Conservation (phyloP, 1,139 yeast species). For the Sugiyamaella japonica region DNA sequence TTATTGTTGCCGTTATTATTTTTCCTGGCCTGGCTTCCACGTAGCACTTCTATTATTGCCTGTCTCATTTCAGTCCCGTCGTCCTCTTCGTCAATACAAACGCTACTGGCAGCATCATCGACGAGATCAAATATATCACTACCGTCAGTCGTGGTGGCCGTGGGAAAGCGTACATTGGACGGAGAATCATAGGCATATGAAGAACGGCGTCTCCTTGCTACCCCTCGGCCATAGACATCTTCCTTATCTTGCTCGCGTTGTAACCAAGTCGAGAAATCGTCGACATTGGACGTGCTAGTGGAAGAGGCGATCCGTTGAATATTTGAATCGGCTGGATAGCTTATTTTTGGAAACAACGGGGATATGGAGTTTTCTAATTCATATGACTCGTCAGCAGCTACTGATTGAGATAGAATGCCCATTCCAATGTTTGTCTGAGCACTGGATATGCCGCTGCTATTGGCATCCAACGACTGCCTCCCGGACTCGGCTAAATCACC, state of each 20-base stretch:
- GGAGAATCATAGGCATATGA: neutral
- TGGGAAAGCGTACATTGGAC: neutral
- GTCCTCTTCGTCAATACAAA: conserved; percentile 39
- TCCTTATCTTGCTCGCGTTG: conserved; percentile 11
- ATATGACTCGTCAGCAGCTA: conserved; percentile 2
- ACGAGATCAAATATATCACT: conserved; percentile 13
- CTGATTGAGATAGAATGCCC: neutral
- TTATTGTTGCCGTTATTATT: neutral
- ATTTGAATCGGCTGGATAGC: conserved; percentile 10
- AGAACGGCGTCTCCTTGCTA: neutral
- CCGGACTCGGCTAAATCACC: neutral
- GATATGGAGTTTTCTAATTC: conserved; percentile 13
- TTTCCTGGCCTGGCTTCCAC: conserved; percentile 22
- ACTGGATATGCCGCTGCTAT: neutral
- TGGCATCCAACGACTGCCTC: neutral
- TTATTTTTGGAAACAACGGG: conserved; percentile 18
- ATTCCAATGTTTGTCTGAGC: neutral
- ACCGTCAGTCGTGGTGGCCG: neutral
- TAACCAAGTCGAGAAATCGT: conserved; percentile 11
- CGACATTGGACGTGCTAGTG: conserved; percentile 10
- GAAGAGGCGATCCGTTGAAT: conserved; percentile 4
- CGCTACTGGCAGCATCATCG: conserved; percentile 38
- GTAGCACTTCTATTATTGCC: conserved; percentile 30
- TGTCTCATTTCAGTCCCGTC: conserved; percentile 27
- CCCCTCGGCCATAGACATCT: neutral